phyloP scores from a whole-genome alignment of 2,329 filamentous ascomycete genomes.

The Xylaria sp. region DNA sequence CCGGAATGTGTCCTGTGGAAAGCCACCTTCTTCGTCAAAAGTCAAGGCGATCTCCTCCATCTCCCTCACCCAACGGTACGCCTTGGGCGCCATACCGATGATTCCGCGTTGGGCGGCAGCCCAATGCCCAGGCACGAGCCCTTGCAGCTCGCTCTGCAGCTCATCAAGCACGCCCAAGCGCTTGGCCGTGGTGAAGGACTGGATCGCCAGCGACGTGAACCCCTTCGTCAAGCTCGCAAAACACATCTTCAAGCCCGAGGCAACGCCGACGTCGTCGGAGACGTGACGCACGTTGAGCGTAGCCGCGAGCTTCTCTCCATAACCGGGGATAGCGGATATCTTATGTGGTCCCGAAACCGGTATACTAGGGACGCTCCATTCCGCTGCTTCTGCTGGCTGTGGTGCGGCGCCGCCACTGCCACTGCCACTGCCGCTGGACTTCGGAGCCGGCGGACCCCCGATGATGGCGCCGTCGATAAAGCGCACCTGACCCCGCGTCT shows the following conservation, averaged over 20 bases:
- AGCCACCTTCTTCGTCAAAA: constrained; percentile 73
- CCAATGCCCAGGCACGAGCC: constrained; percentile 60
- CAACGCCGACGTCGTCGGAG: constrained; percentile 62
- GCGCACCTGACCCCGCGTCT: constrained; percentile 54
- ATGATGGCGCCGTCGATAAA: constrained; percentile 71
- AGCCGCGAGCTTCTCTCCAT: constrained; percentile 55
- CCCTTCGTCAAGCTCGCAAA: constrained; percentile 72
- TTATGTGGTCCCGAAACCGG: constrained; percentile 62
- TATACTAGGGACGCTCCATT: constrained; percentile 57
- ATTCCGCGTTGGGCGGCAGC: constrained; percentile 62
- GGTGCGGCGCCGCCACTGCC: constrained; percentile 24
- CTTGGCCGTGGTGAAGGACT: constrained; percentile 76
- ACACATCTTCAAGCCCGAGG: constrained; percentile 73
- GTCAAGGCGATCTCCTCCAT: constrained; percentile 80
- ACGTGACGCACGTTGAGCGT: constrained; percentile 63
- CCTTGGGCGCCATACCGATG: constrained; percentile 75
- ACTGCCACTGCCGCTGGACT: constrained; percentile 42
- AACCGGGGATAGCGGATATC: constrained; percentile 55
- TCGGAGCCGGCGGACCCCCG: constrained; percentile 61
- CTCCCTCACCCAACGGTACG: constrained; percentile 80
- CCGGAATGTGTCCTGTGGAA: constrained; percentile 65
- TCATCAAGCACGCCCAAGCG: constrained; percentile 70
- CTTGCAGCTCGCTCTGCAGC: constrained; percentile 66
- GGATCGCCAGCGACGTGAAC: constrained; percentile 74
- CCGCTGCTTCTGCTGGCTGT: constrained; percentile 28